Base-by-base conservation (phyloP, 768 basidiomycete species). In the Trametes maxima region DNA sequence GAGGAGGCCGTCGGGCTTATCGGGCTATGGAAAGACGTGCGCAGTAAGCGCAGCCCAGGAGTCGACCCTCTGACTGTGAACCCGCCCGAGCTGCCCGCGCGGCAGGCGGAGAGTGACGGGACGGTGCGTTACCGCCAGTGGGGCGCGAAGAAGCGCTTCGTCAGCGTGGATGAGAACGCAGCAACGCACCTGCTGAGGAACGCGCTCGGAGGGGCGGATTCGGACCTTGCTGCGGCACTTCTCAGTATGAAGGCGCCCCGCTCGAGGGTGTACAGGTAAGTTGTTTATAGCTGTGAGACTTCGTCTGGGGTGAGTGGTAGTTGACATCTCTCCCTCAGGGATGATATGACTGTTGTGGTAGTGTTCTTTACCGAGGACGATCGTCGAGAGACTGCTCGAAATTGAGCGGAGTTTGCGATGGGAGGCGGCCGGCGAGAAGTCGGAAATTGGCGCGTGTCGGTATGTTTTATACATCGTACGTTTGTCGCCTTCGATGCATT, bases 1-100 rank as follows among this genome's bases (percentile, higher is more conserved):
- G 78, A 82, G 60, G 84, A 86, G 65, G 80, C 78, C 2, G 82
- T 85, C 42, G 82, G 80, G 0, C 75, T 85, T 19, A 78, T 84
- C 19, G 84, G 81, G 6, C 67, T 73, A 25, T 82, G 81, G 77
- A 68, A 82, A 21, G 69, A 78, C n/a, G 66, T 48, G 54, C 58
- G 58, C 55, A 35, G 68, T 58, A 65, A 68, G 25, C 43, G 58
- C 39, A 25, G 37, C 42, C 37, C 37, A 24, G 50, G 59, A 40
- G 50, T 37, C 5, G 28, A 49, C 17, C 45, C 46, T n/a, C 50
- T 44, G n/a, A 14, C 43, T 39, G 25, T 55, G 28, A 10, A 3
- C 55, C 25, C 59, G 51, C 58, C 62, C 14, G 70, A 73, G 50
- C 66, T 77, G 1, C 77, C 77, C n/a, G 77, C 78, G 3, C 58